A percentile compares a stretch with the other conserved stretches of the same genome.
These are phyloP conservation scores for Pythium chondricola DNA, from an alignment of 352 stramenopile genomes.

Conservation along the genomic window DNA sequence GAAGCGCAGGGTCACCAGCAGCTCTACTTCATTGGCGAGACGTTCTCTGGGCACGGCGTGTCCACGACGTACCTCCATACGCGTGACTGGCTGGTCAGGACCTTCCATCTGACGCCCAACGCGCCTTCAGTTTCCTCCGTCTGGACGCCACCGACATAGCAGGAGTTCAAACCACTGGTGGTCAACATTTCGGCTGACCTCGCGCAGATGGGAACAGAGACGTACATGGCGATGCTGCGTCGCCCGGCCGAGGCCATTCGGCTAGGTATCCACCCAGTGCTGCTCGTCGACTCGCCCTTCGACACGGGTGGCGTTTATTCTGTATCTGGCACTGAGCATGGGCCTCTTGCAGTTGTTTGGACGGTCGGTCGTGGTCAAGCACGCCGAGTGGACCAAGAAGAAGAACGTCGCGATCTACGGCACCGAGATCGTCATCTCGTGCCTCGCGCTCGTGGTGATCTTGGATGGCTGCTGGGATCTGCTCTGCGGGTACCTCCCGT, in stretches of 20 bases:
- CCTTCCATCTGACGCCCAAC: not conserved
- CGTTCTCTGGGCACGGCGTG: conserved; percentile 9
- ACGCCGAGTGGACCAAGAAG: not conserved
- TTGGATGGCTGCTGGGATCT: not conserved
- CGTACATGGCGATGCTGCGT: not conserved
- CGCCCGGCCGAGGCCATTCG: not conserved
- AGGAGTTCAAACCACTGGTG: not conserved
- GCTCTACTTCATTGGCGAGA: conserved; percentile 8
- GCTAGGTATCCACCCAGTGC: not conserved
- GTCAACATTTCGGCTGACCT: not conserved
- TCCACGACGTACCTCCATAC: conserved; percentile 10
- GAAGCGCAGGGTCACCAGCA: conserved; percentile 7
- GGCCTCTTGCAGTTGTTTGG: not conserved
- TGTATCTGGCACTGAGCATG: not conserved
- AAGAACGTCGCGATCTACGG: not conserved
- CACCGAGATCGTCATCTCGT: not conserved
- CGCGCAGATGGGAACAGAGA: not conserved
- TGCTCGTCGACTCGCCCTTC: not conserved
- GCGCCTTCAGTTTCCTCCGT: not conserved
- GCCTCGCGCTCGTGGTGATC: not conserved
- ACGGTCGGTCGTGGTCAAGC: not conserved
- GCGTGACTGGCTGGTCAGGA: conserved; percentile 4
- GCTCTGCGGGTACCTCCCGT: not conserved
- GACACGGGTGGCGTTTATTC: not conserved
- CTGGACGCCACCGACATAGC: not conserved